Evolutionary conservation across 225 moss, liverwort and hornwort species (phyloP).

Genomic region (Physcomitrium patens): DNA sequence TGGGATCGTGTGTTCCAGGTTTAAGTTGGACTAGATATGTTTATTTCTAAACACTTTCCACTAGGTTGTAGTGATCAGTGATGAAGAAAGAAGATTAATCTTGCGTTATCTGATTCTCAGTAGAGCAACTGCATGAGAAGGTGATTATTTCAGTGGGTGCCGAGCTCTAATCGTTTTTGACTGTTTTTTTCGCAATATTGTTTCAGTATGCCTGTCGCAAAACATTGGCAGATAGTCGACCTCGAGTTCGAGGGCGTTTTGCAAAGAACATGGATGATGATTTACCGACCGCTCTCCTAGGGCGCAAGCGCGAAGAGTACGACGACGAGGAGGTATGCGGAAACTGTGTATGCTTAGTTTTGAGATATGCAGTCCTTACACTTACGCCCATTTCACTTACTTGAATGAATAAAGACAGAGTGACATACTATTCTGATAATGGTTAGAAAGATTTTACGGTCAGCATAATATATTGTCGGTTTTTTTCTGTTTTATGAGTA

Average conservation of each 20-base stretch:
- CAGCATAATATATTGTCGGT: not conserved
- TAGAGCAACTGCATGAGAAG: constrained; percentile 1
- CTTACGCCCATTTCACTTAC: too few relatives aligned
- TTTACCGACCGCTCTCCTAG: constrained; percentile 47
- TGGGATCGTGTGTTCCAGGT: constrained; percentile 10
- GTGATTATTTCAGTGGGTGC: not conserved
- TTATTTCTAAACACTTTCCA: not conserved
- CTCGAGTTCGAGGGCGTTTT: constrained; percentile 94
- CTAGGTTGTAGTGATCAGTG: not conserved
- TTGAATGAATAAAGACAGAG: not conserved
- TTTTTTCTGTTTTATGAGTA: not conserved
- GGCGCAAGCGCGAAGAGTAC: constrained; percentile 80
- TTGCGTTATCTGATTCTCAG: not conserved
- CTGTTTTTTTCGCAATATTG: not conserved
- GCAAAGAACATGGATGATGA: constrained; percentile 95
- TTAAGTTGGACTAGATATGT: not conserved
- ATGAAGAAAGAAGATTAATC: not conserved
- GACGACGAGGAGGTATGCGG: constrained; percentile 88
- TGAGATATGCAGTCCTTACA: constrained; percentile 9
- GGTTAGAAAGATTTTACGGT: not conserved
- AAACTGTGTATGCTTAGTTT: not conserved
- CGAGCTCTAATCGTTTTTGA: not conserved
- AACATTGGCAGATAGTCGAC: constrained; percentile 95
- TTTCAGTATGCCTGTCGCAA: constrained; percentile 96
- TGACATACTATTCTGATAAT: constrained; percentile 5